A percentile compares a stretch with the other conserved stretches of the same genome.
Evolutionary conservation across 2,329 filamentous ascomycete genomes (phyloP).

Genomic region (Pseudocercospora cruenta): DNA sequence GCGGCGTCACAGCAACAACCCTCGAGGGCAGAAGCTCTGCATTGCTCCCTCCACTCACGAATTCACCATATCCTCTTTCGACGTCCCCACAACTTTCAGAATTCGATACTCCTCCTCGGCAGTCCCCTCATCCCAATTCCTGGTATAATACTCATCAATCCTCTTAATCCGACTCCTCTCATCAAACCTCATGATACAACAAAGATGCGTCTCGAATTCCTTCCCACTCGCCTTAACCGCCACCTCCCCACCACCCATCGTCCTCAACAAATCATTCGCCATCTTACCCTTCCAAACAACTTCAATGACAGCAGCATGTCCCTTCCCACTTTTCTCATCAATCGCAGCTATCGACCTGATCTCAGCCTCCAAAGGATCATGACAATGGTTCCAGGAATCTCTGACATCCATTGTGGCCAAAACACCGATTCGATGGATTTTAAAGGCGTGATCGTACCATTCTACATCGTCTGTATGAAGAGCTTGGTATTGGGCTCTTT

Average conservation of each 20-base stretch:
- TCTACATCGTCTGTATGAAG: slow-evolving; percentile 6
- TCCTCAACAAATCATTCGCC: background rate
- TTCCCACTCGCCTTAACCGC: slow-evolving; percentile 12
- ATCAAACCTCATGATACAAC: slow-evolving; percentile 3
- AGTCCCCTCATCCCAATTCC: slow-evolving; percentile 11
- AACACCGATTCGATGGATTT: slow-evolving; percentile 6
- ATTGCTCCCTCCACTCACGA: no score
- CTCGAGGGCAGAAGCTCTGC: no score
- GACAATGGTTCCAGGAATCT: slow-evolving; percentile 7
- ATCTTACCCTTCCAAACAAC: slow-evolving; percentile 4
- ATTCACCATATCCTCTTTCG: background rate
- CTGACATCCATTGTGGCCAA: slow-evolving; percentile 2
- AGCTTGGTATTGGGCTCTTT: background rate
- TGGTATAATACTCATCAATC: slow-evolving; percentile 17
- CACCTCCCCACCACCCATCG: background rate
- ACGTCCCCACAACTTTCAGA: background rate
- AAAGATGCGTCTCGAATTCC: slow-evolving; percentile 9
- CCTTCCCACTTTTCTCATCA: background rate
- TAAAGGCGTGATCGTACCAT: slow-evolving; percentile 13
- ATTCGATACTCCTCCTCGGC: slow-evolving; percentile 2
- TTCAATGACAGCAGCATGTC: background rate
- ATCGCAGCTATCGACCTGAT: slow-evolving; percentile 7
- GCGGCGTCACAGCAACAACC: no score
- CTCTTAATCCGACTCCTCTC: slow-evolving; percentile 5
- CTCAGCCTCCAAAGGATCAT: slow-evolving; percentile 7